These are phyloP conservation scores for Kwoniella shivajii DNA, from an alignment of 1,284 basidiomycete genomes.

Conservation along the genomic window DNA sequence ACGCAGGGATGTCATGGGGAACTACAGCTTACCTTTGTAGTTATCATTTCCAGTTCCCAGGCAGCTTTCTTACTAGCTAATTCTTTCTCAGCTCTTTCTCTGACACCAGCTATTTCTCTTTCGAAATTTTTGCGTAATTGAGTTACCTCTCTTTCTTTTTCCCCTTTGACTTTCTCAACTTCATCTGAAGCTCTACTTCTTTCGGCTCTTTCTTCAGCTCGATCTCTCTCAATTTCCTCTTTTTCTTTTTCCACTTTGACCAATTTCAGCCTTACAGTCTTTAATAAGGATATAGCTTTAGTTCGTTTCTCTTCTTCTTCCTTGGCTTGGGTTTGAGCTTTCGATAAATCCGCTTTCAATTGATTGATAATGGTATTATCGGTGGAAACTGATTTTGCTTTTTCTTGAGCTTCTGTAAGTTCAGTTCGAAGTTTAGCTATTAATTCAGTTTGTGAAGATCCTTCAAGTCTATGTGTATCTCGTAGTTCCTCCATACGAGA, in stretches of 20 bases:
- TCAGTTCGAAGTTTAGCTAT: slow-evolving; percentile 71
- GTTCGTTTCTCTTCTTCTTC: slow-evolving; percentile 94
- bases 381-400: slow-evolving; percentile 55
- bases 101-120: slow-evolving; percentile 65
- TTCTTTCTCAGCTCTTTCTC: slow-evolving; percentile 75
- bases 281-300: slow-evolving; percentile 86
- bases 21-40: slow-evolving; percentile 68
- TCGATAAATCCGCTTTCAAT: slow-evolving; percentile 65
- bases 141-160: slow-evolving; percentile 71
- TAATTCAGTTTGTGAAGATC: slow-evolving; percentile 70
- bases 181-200: slow-evolving; percentile 55
- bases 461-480: slow-evolving; percentile 77
- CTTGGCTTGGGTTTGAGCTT: slow-evolving; percentile 66
- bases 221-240: slow-evolving; percentile 66
- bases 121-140: slow-evolving; percentile 73
- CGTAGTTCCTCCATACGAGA: slow-evolving; percentile 78
- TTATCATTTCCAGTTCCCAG: slow-evolving; percentile 73
- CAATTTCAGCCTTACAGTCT: slow-evolving; percentile 87
- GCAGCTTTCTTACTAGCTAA: slow-evolving; percentile 66
- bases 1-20: too few species aligned
- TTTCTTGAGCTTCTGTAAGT: slow-evolving; percentile 68
- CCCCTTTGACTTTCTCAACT: slow-evolving; percentile 56
- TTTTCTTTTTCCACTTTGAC: slow-evolving; percentile 90
- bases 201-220: slow-evolving; percentile 68
- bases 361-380: slow-evolving; percentile 62